Evolutionary conservation across 2,329 filamentous ascomycete genomes (phyloP), one percentile per base, ranked within the genome.

Genomic region (Metarhizium album): DNA sequence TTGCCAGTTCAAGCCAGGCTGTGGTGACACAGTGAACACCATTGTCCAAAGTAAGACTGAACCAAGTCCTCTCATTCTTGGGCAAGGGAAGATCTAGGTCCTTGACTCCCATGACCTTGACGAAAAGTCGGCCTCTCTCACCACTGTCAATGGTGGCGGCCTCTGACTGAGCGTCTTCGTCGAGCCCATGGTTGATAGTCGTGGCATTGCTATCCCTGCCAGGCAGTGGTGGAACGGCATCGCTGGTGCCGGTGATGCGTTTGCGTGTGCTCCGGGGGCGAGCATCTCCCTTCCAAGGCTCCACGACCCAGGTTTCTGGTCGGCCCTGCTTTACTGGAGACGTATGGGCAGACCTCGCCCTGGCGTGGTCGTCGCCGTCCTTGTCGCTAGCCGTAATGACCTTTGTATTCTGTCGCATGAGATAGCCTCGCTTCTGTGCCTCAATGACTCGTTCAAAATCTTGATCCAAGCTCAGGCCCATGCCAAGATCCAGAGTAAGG

Each of bases 321-420:
- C 89, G 90, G 4, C 81, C 74, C 60, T 88, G 83, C 62, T 94
- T 87, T 29, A 82, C 64, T 3, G 88, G 82, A 5, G 86, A 88
- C 60, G 80, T 84, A 16, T 79, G 80, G 14, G 78, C 80, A 27
- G 84, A 83, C 50, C 80, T 79, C 22, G 75, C 74, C 23, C 74
- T 66, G 66, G 73, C 67, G 57, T 69, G 57, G 68, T 83, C 63
- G 65, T 84, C 73, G 31, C 74, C 70, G 55, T 85, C 76, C 57
- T 86, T 84, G 66, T 89, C 84, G 64, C 84, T 95, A n/a, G 93
- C 93, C 47, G 95, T 83, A 47, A 98, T 89, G 49, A 98, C 80
- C 68, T 97, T 97, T 3, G 91, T 97, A 70, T 97, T 98, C 62
- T 98, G 91, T 62, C 93, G 84, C 91, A 97, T 98, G 45, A 97